Evolutionary conservation across 2,329 filamentous ascomycete genomes (phyloP), one percentile per base, ranked within the genome.

Genomic region (Alternaria sp.): DNA sequence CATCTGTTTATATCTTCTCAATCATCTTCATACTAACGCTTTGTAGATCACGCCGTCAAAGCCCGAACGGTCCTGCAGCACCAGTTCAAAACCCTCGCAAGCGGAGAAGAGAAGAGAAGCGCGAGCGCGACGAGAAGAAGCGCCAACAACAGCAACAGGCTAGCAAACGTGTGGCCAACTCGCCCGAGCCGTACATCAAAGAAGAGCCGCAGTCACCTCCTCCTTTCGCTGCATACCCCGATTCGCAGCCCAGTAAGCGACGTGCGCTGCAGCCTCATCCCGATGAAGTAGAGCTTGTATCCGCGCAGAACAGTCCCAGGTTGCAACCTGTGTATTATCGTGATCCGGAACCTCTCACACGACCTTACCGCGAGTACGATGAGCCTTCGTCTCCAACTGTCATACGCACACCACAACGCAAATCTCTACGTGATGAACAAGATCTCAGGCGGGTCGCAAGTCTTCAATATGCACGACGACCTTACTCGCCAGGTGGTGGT

Each of bases 151-250:
- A 42, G 20, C 39, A 42, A 42, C 76, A 75, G 59, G 61, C 76
- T 72, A 75, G 69, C 41, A 77, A 78, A 51, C 71, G 70, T 18
- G 67, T 69, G 18, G 62, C 67, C 34, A 71, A 63, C 24, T 79
- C 76, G 14, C 78, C 77, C 3, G 84, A 84, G 56, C 79, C 85
- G 8, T 84, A 83, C 64, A 87, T 89, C 72, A 89, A 89, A 71
- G 83, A 86, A 66, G 87, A 89, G 70, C 86, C 87, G 7, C 78
- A 88, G 18, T 89, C 87, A 12, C 87, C 87, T 20, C 86, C 85
- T 42, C 84, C 85, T 1, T 85, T 88, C 61, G 76, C 81, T 14
- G 67, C 68, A 20, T 65, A 79, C 42, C 61, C 78, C 38, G 78
- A 81, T 51, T 48, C 73, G 28, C 78, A 78, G 42, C 70, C 77